Conservation (phyloP, 1,284 basidiomycete species). For the Erythrobasidium hasegawianum region DNA sequence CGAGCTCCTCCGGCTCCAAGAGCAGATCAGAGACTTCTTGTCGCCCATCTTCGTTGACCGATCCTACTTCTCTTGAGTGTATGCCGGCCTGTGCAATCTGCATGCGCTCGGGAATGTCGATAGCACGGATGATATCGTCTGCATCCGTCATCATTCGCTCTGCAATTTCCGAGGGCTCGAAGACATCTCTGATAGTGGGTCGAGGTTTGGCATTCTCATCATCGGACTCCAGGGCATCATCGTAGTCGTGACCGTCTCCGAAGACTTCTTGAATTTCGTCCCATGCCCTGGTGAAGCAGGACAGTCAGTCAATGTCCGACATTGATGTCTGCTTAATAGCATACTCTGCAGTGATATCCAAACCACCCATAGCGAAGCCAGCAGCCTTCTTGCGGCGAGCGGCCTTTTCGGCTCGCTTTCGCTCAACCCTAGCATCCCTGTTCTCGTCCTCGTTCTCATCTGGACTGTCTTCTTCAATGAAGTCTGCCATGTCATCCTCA, state of each 20-base stretch:
- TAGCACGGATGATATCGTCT: conserved; percentile 83
- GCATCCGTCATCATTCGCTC: conserved; percentile 87
- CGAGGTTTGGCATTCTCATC: conserved; percentile 57
- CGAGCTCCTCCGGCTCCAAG: conserved; percentile 48
- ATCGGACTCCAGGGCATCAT: conserved; percentile 83
- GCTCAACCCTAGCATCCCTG: conserved; percentile 42
- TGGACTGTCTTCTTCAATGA: conserved; percentile 75
- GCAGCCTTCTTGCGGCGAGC: conserved; percentile 62
- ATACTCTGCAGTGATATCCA: conserved; percentile 55
- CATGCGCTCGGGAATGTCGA: conserved; percentile 94
- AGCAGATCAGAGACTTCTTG: conserved; percentile 8
- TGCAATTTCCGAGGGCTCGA: conserved; percentile 94
- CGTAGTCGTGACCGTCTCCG: conserved; percentile 93
- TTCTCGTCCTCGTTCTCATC: conserved; percentile 42
- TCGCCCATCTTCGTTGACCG: neutral
- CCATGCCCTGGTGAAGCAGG: conserved; percentile 69
- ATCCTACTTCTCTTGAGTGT: conserved; percentile 51
- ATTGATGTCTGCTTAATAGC: conserved; percentile 46
- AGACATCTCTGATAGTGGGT: conserved; percentile 85
- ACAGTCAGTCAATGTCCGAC: neutral
- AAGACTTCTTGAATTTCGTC: conserved; percentile 96
- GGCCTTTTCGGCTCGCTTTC: conserved; percentile 50
- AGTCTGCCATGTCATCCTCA: conserved; percentile 55
- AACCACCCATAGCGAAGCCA: conserved; percentile 67
- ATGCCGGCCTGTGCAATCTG: conserved; percentile 86